Evolutionary conservation across 495 filamentous ascomycete species (phyloP).

Genomic region (Chaetomium cochliodes): DNA sequence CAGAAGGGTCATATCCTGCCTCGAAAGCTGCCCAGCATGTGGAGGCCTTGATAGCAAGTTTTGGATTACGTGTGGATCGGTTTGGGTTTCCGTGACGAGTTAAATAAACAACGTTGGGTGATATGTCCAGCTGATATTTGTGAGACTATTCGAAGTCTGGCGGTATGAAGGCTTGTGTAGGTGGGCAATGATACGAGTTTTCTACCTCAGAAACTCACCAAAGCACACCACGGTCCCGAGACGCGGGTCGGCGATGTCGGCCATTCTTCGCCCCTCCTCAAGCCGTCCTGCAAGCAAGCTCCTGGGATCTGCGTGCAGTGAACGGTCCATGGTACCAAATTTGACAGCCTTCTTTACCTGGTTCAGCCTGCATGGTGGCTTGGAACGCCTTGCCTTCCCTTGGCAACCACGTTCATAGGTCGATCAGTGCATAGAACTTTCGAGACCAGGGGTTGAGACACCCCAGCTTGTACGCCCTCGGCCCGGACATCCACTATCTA

Average conservation of each 20-base stretch:
- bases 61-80: too few species aligned
- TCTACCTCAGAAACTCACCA: background rate
- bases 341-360: background rate
- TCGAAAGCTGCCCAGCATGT: too few species aligned
- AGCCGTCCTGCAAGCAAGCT: too few species aligned
- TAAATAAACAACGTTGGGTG: too few species aligned
- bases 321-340: background rate
- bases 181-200: background rate
- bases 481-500: background rate
- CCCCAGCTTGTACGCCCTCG: background rate
- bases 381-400: background rate
- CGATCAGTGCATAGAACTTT: background rate
- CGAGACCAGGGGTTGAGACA: background rate
- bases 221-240: constrained; percentile 1
- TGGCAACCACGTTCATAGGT: background rate
- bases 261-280: background rate
- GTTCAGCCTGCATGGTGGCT: constrained; percentile 9
- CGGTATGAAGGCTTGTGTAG: too few species aligned
- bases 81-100: too few species aligned
- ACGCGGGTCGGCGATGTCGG: background rate
- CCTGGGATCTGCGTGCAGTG: background rate
- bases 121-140: too few species aligned
- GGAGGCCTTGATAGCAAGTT: too few species aligned
- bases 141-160: too few species aligned
- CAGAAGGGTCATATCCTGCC: too few species aligned